phyloP scores from a whole-genome alignment of 2,329 filamentous ascomycete species.

The Colletotrichum abscissum region DNA sequence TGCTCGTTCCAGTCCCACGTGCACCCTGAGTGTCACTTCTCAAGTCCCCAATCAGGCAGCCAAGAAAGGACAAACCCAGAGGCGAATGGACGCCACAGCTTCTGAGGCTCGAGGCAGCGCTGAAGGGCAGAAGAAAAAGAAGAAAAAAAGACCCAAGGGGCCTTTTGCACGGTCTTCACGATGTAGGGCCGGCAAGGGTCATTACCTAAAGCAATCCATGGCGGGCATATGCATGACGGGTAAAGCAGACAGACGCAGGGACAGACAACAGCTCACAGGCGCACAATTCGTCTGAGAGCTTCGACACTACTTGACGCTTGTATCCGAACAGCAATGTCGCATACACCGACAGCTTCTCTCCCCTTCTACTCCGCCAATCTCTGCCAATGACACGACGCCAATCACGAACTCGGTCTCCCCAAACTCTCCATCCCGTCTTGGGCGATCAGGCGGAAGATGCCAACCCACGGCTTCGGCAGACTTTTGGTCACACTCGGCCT shows the following conservation, averaged over 20 bases:
- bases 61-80: neutral
- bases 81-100: neutral
- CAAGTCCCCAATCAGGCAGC: constrained; percentile 12
- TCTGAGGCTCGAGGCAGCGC: constrained; percentile 10
- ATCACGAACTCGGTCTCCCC: neutral
- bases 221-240: neutral
- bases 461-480: constrained; percentile 15
- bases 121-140: neutral
- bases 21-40: constrained; percentile 1
- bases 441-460: neutral
- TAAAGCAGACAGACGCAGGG: neutral
- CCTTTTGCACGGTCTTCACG: neutral
- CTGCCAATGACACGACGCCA: neutral
- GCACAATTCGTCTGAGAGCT: neutral
- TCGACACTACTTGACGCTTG: neutral
- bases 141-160: neutral
- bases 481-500: neutral
- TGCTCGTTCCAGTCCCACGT: neutral
- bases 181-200: neutral
- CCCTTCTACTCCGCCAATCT: constrained; percentile 5
- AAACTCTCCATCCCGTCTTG: neutral
- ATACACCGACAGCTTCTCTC: neutral
- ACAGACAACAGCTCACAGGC: neutral
- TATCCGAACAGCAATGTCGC: neutral
- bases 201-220: neutral